A percentile compares a stretch with the other conserved stretches of the same genome.
Evolutionary conservation across 768 basidiomycete genomes (phyloP).

Genomic region (Tulasnella sp.): DNA sequence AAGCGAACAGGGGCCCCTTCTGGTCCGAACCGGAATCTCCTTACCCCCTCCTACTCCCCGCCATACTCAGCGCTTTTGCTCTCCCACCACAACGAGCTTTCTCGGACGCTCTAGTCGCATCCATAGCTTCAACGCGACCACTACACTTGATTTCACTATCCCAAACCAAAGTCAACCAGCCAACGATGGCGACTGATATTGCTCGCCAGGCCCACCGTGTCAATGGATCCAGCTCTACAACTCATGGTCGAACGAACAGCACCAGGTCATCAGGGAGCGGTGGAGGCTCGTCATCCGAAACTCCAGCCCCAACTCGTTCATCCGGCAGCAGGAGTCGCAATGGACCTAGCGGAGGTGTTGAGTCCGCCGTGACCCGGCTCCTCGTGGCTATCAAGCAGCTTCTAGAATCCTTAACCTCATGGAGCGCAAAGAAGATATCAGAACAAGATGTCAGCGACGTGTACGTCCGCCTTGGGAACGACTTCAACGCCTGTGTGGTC

Average conservation of each 20-base stretch:
- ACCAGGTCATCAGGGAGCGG: conserved; percentile 1
- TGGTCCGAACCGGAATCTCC: not conserved
- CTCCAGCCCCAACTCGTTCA: not conserved
- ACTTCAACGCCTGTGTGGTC: conserved; percentile 87
- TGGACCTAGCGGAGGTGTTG: conserved; percentile 50
- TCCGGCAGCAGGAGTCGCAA: not conserved
- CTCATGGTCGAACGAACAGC: conserved; percentile 1
- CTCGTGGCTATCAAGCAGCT: conserved; percentile 91
- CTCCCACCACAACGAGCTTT: not conserved
- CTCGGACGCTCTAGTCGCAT: not conserved
- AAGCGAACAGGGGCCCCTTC: not conserved
- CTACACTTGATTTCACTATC: not conserved
- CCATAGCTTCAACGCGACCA: not conserved
- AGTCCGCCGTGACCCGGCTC: conserved; percentile 83
- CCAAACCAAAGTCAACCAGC: not conserved
- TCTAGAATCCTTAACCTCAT: conserved; percentile 78
- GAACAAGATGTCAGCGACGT: conserved; percentile 88
- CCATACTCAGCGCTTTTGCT: not conserved
- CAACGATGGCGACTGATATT: conserved; percentile 1
- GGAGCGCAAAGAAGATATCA: conserved; percentile 61
- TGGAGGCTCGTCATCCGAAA: not conserved
- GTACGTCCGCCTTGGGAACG: conserved; percentile 92
- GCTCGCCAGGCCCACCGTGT: not conserved
- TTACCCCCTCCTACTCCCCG: not conserved
- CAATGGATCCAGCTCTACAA: conserved; percentile 9